A percentile compares a stretch with the other conserved stretches of the same genome.
Evolutionary conservation across 2,329 filamentous ascomycete genomes (phyloP).

Genomic region (Penicillium carneum): DNA sequence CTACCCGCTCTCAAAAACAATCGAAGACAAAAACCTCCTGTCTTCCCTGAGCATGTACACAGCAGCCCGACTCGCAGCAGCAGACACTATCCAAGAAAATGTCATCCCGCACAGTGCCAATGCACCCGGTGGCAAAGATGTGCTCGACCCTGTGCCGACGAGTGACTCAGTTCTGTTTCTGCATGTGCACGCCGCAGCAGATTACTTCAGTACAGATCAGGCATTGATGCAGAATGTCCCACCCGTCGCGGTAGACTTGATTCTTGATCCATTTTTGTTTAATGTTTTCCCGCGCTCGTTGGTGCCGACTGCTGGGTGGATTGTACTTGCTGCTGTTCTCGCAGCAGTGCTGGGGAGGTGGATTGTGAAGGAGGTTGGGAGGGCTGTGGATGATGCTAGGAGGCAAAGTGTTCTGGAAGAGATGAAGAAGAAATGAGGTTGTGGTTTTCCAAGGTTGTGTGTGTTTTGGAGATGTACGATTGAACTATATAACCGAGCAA

Average conservation of each 20-base stretch:
- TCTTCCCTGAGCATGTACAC: constrained; percentile 71
- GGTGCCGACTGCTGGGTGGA: constrained; percentile 73
- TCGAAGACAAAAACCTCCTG: constrained; percentile 68
- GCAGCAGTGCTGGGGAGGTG: constrained; percentile 57
- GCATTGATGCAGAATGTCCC: constrained; percentile 77
- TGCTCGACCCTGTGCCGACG: constrained; percentile 32
- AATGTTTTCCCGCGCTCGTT: constrained; percentile 83
- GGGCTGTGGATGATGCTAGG: constrained; percentile 34
- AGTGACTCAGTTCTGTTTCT: constrained; percentile 70
- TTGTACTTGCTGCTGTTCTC: constrained; percentile 65
- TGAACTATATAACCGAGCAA: too few species aligned
- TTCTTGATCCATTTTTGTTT: constrained; percentile 83
- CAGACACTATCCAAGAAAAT: constrained; percentile 29
- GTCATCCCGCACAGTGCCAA: constrained; percentile 20
- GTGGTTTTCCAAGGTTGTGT: neutral
- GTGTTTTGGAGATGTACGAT: constrained; percentile 2
- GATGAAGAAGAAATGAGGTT: constrained; percentile 34
- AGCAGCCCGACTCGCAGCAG: constrained; percentile 55
- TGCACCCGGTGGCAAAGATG: neutral
- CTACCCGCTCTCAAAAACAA: constrained; percentile 67
- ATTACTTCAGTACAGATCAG: constrained; percentile 80
- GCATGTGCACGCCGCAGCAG: constrained; percentile 76
- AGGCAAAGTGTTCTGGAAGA: constrained; percentile 20
- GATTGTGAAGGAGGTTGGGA: constrained; percentile 38
- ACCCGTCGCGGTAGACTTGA: constrained; percentile 77